Conservation (phyloP, 2,329 filamentous ascomycete species). For the Grosmannia huntii region DNA sequence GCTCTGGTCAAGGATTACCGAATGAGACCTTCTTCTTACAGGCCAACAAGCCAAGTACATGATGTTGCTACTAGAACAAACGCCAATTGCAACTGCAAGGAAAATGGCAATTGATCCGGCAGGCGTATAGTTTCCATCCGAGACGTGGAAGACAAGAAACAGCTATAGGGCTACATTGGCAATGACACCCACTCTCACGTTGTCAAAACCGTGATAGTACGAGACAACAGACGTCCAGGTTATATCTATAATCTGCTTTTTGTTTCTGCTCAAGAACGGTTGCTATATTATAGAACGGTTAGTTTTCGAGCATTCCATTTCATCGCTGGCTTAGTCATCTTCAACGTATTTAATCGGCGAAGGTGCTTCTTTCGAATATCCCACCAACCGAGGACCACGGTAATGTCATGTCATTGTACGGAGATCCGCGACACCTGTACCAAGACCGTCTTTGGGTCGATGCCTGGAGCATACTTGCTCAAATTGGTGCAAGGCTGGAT, state of each 20-base stretch:
- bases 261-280: too few relatives aligned
- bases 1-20: neutral
- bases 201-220: too few relatives aligned
- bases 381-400: constrained; percentile 6
- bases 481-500: constrained; percentile 45
- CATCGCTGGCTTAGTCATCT: neutral
- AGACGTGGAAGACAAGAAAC: neutral
- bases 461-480: constrained; percentile 24
- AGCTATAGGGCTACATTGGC: too few relatives aligned
- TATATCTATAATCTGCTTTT: neutral
- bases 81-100: too few relatives aligned
- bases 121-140: neutral
- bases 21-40: neutral
- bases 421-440: constrained; percentile 27
- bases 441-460: constrained; percentile 37
- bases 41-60: neutral
- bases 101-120: neutral
- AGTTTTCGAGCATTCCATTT: neutral
- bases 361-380: constrained; percentile 5
- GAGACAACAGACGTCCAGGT: neutral
- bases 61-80: neutral
- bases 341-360: neutral
- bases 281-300: too few relatives aligned
- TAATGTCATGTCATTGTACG: constrained; percentile 1
- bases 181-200: too few relatives aligned